Conservation (phyloP, 306 rosid genomes). For the barrel medic (Medicago truncatula) region MtrunA17r5.0-ANR NC_053043.1:1170501-1171000, state of each 20-base stretch:
- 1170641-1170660: conserved; percentile 5
- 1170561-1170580: neutral
- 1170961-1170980: neutral
- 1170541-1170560: neutral
- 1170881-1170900: conserved; percentile 18
- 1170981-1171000: conserved; percentile 47
- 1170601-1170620: neutral
- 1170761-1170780: conserved; percentile 13
- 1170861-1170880: conserved; percentile 4
- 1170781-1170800: neutral
- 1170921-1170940: conserved; percentile 14
- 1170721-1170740: neutral
- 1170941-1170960: conserved; percentile 10
- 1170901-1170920: neutral
- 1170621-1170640: neutral
- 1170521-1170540: neutral
- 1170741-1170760: neutral
- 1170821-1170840: neutral
- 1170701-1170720: neutral
- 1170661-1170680: conserved; percentile 3
- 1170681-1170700: conserved; percentile 12
- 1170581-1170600: conserved; percentile 1
- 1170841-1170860: neutral
- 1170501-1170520: conserved; percentile 4
- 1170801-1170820: neutral